phyloP scores from a whole-genome alignment of 164 flowering plant species.

The Vitis vinifera region DNA sequence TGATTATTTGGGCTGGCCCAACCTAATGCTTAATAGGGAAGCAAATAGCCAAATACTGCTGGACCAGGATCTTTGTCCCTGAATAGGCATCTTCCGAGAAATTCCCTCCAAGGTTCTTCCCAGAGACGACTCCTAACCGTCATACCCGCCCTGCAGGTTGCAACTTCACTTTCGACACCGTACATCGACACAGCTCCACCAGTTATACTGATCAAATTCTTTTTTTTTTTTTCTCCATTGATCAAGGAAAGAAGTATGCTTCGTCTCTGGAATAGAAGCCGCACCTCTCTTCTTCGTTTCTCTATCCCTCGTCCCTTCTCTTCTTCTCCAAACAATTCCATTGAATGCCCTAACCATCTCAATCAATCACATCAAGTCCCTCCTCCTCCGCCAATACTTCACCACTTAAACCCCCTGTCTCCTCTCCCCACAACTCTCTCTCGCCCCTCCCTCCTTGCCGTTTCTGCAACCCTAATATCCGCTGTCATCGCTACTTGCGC shows the following conservation, averaged over 20 bases:
- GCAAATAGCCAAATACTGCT: too few relatives aligned
- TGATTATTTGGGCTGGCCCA: too few relatives aligned
- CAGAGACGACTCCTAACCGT: neutral
- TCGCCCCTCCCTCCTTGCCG: constrained; percentile 26
- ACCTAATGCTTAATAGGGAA: too few relatives aligned
- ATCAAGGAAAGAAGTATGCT: constrained; percentile 25
- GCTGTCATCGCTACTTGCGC: constrained; percentile 27
- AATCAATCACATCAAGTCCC: constrained; percentile 17
- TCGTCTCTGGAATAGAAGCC: constrained; percentile 37
- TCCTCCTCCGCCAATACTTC: constrained; percentile 29
- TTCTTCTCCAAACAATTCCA: constrained; percentile 14
- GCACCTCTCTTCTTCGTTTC: constrained; percentile 12
- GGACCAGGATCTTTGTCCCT: too few relatives aligned
- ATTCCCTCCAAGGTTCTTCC: constrained; percentile 3
- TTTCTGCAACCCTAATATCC: constrained; percentile 53
- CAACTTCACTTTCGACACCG: too few relatives aligned
- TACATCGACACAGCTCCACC: too few relatives aligned
- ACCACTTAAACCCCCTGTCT: constrained; percentile 13
- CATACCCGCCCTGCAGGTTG: neutral
- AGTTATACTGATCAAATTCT: too few relatives aligned
- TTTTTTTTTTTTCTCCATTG: neutral
- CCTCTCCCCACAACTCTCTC: constrained; percentile 24
- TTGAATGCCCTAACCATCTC: constrained; percentile 11
- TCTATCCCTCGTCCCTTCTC: constrained; percentile 25
- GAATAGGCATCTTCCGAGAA: neutral